A percentile compares a stretch with the other conserved stretches of the same genome.
Evolutionary conservation across 2,329 filamentous ascomycete species (phyloP).

Genomic region (Trichoderma harzianum): DNA sequence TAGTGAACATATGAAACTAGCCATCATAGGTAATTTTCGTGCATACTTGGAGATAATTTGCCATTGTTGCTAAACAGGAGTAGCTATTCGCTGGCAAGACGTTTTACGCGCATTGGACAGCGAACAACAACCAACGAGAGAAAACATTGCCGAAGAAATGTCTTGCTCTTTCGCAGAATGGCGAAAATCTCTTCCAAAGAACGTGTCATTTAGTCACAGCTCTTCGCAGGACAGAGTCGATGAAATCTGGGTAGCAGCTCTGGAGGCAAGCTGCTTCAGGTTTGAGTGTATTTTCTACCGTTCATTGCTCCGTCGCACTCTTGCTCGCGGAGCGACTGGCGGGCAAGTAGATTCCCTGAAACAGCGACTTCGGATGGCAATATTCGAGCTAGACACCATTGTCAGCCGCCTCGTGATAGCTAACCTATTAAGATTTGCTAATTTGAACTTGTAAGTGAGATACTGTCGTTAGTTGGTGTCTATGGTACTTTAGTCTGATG

Average conservation of each 20-base stretch:
- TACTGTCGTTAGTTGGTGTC: neutral
- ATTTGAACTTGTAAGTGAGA: neutral
- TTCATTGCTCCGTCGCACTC: constrained; percentile 41
- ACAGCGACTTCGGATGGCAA: neutral
- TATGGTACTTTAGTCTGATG: neutral
- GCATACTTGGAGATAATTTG: neutral
- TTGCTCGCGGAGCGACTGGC: neutral
- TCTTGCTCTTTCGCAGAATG: neutral
- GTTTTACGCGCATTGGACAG: neutral
- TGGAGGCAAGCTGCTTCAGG: neutral
- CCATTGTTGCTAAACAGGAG: neutral
- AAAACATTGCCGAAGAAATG: neutral
- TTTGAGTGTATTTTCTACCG: constrained; percentile 41
- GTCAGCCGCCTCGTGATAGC: neutral
- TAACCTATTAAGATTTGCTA: neutral
- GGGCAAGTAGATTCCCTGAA: neutral
- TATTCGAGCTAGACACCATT: neutral
- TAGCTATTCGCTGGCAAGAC: neutral
- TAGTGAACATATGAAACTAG: neutral
- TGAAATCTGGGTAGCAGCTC: neutral
- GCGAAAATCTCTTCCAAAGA: neutral
- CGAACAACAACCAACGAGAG: neutral
- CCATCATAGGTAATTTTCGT: neutral
- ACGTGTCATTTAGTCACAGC: neutral
- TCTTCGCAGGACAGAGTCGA: neutral